Conservation (phyloP, 2,329 filamentous ascomycete species). For the Fonsecaea nubica region DNA sequence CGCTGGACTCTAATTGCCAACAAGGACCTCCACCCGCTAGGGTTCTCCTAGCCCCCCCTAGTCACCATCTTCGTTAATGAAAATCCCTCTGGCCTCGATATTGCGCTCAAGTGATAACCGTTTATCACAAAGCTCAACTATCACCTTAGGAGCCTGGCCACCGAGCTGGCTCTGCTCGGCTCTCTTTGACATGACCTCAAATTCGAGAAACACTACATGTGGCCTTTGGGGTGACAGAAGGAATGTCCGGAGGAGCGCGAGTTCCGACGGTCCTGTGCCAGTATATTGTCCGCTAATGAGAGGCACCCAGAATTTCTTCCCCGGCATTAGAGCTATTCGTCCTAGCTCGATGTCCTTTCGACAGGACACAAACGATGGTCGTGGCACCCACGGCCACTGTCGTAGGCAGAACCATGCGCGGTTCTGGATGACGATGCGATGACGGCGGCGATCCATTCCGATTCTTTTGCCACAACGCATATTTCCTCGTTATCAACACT, state of each 20-base stretch:
- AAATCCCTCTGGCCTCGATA: too few relatives aligned
- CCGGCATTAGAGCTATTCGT: slow-evolving; percentile 2
- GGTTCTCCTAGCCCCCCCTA: too few relatives aligned
- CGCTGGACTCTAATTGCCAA: too few relatives aligned
- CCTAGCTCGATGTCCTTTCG: slow-evolving; percentile 1
- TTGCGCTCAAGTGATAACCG: slow-evolving; percentile 2
- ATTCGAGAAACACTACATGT: neutral
- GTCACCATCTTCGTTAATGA: too few relatives aligned
- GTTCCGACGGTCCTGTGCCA: slow-evolving; percentile 3
- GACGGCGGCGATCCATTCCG: too few relatives aligned
- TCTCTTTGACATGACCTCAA: neutral
- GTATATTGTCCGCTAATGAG: slow-evolving; percentile 4
- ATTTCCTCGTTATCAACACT: too few relatives aligned
- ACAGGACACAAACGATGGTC: neutral
- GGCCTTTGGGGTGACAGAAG: slow-evolving; percentile 1
- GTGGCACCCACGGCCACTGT: too few relatives aligned
- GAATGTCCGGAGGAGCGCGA: slow-evolving; percentile 7
- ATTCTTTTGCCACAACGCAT: too few relatives aligned
- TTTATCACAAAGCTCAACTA: neutral
- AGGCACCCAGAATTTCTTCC: slow-evolving; percentile 2
- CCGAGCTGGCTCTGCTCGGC: neutral
- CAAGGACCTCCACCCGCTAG: too few relatives aligned
- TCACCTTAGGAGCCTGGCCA: neutral
- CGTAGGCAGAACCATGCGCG: too few relatives aligned
- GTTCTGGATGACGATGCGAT: too few relatives aligned